phyloP scores from a whole-genome alignment of 495 filamentous ascomycete genomes.

The Trichoderma orchidacearum region DNA sequence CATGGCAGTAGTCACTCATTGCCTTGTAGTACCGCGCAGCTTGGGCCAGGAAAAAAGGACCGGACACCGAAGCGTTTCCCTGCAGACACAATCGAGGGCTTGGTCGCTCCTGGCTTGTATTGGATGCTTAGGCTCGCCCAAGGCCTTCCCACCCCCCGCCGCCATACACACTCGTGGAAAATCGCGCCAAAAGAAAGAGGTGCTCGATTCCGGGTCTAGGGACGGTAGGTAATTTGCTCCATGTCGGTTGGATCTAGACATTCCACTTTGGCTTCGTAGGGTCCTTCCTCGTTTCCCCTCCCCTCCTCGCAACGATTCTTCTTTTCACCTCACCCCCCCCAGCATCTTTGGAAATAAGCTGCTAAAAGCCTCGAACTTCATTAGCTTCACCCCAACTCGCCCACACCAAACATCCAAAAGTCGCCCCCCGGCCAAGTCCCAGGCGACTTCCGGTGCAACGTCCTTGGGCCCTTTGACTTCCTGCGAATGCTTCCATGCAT shows the following conservation, averaged over 20 bases:
- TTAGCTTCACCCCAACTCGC: not conserved
- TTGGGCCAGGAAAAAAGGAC: too few species aligned
- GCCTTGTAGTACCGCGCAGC: too few species aligned
- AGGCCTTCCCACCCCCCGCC: too few species aligned
- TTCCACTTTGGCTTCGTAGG: not conserved
- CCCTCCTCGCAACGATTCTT: not conserved
- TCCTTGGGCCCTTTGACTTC: not conserved
- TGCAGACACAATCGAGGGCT: too few species aligned
- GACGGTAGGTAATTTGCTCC: too few species aligned
- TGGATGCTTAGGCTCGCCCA: too few species aligned
- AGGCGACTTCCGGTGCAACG: not conserved
- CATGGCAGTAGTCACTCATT: too few species aligned
- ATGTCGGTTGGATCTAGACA: not conserved
- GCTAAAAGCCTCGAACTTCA: not conserved
- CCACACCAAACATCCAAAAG: not conserved
- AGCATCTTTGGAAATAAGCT: not conserved
- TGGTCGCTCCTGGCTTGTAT: too few species aligned
- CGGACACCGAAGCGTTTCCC: too few species aligned
- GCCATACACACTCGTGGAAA: too few species aligned
- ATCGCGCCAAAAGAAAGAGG: too few species aligned
- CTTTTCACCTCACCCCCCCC: not conserved
- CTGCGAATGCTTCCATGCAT: slow-evolving; percentile 1
- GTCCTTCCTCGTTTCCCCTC: not conserved
- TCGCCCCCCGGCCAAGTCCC: not conserved
- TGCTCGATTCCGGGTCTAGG: not conserved